A percentile compares a stretch with the other conserved stretches of the same genome.
Evolutionary conservation across 1,284 basidiomycete genomes (phyloP).

Genomic region (Ustilago xerochloae): DNA sequence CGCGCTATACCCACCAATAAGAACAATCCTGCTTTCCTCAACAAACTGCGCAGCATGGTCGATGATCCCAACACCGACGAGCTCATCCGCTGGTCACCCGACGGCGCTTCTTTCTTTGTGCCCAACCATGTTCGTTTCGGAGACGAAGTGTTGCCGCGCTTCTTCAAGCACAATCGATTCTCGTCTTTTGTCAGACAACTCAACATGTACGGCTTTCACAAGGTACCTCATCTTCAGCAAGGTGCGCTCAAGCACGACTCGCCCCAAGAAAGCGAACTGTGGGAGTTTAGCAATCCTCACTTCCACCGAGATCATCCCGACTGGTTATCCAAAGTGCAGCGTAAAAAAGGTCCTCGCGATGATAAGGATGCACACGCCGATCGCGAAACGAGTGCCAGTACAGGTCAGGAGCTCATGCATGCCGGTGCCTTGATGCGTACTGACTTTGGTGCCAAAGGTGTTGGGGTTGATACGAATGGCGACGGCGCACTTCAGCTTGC

Average conservation of each 20-base stretch:
- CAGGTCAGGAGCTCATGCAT: conserved; percentile 41
- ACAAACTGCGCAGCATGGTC: conserved; percentile 91
- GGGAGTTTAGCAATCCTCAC: conserved; percentile 91
- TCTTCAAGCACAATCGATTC: conserved; percentile 75
- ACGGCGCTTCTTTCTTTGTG: conserved; percentile 91
- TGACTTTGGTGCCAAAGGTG: conserved; percentile 35
- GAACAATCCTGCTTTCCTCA: conserved; percentile 82
- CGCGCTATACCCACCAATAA: conserved; percentile 56
- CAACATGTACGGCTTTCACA: conserved; percentile 76
- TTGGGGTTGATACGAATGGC: conserved; percentile 3
- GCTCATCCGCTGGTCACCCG: conserved; percentile 88
- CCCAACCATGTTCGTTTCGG: conserved; percentile 93
- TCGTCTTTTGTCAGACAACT: conserved; percentile 88
- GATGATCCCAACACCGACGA: conserved; percentile 83
- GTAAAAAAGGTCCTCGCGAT: conserved; percentile 71
- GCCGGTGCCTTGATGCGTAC: conserved; percentile 50
- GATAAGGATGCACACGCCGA: conserved; percentile 43
- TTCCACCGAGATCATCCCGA: conserved; percentile 91
- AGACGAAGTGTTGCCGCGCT: conserved; percentile 73
- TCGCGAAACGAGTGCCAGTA: conserved; percentile 19
- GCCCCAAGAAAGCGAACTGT: conserved; percentile 79
- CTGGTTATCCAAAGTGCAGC: conserved; percentile 86
- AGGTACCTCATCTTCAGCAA: conserved; percentile 85
- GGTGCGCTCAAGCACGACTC: conserved; percentile 77
- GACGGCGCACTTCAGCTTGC: conserved; percentile 56